phyloP scores from a whole-genome alignment of 495 filamentous ascomycete genomes.

The Cenococcum geophilum region DNA sequence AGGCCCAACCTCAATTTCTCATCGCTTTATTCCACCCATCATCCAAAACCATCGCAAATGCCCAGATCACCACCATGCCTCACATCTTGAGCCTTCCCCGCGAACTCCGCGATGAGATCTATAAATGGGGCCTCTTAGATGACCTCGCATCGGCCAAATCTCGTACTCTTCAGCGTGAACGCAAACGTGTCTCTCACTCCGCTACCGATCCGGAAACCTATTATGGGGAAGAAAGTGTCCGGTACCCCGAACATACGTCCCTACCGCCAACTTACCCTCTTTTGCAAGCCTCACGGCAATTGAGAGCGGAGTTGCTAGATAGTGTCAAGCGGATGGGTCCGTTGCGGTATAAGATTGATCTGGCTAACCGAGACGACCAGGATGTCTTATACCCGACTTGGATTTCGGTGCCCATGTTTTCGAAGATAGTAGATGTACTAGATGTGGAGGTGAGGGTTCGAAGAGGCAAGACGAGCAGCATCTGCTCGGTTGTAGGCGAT shows the following conservation, averaged over 20 bases:
- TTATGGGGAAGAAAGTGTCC: not conserved
- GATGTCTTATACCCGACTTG: slow-evolving; percentile 1
- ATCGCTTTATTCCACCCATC: too few relatives aligned
- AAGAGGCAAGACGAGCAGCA: not conserved
- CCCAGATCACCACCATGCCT: not conserved
- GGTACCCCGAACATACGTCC: not conserved
- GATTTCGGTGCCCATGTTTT: not conserved
- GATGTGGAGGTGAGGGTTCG: not conserved
- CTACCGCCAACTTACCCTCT: not conserved
- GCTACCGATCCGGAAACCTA: not conserved
- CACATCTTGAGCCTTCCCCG: not conserved
- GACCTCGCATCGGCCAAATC: not conserved
- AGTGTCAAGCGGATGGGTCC: not conserved
- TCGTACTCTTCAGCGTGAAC: not conserved
- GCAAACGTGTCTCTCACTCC: not conserved
- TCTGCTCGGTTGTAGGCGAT: not conserved
- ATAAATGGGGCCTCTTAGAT: not conserved
- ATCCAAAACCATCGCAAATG: too few relatives aligned
- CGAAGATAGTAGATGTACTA: not conserved
- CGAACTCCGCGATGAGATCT: slow-evolving; percentile 4
- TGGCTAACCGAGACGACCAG: not conserved
- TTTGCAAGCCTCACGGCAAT: not conserved
- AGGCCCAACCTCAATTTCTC: too few relatives aligned
- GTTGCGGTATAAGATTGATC: not conserved
- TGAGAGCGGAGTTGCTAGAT: not conserved